Base-by-base conservation (phyloP, 2,329 filamentous ascomycete species). In the Trichoderma koningii region DNA sequence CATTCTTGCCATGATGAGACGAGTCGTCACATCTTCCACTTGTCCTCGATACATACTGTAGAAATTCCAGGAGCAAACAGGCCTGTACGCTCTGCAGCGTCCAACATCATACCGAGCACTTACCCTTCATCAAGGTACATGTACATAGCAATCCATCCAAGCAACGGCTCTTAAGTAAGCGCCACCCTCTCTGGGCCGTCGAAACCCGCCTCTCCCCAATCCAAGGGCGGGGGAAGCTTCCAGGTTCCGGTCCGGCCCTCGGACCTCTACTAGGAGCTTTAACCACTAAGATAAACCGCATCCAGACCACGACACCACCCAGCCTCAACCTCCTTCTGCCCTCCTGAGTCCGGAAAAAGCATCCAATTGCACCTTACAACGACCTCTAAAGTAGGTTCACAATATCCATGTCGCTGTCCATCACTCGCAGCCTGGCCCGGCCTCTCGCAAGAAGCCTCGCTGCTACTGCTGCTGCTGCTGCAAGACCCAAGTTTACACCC, bases 401-500 rank as follows among this genome's bases (percentile, higher is more conserved):
- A 14, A 2, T 4, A 14, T 38, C 50, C 50, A 73, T 70, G 72
- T 73, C 70, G 67, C 72, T 71, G 65, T 51, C 70, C 56, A 45
- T 64, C 42, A 50, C 68, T 51, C 69, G 67, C 17, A 61, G 70
- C 66, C 63, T 66, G 55, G 65, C 66, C 51, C 68, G 67, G 63
- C 45, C 56, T 55, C 47, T 63, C 44, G 44, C 57, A 47, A 38
- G 50, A 56, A 42, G 48, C 66, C 19, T 41, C 41, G 56, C 60
- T 53, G 55, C 66, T 57, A 42, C 64, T 53, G 34, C 48, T 48
- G 41, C 50, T 28, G 10, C 52, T 55, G 64, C 63, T 63, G 17
- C 55, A 42, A 57, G 63, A 63, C 66, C 68, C 52, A 70, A 66
- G 66, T 76, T 77, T 71, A 77, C 75, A 72, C 70, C 68, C 66